Evolutionary conservation across 106 monocot genomes (phyloP), one percentile per base, ranked within the genome.

Genomic region (Dendrobium catenatum): DNA sequence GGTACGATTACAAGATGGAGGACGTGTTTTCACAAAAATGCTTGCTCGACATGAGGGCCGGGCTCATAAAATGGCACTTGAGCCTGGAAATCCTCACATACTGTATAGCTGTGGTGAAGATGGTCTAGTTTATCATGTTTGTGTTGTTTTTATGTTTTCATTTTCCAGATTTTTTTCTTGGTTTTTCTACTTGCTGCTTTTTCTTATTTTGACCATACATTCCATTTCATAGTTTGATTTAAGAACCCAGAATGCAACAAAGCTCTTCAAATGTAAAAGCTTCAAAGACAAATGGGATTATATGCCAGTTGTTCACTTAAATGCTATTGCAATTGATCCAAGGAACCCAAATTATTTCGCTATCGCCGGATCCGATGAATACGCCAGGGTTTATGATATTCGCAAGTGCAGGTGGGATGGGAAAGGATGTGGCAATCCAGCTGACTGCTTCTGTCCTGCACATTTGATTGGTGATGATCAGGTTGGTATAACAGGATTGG

Each of bases 31-130:
- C 58, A 88, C 86, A 40, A 85, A 55, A 77, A 72, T 87, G 85
- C 81, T 98, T 26, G 91, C 88, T 33, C 59, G 79, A 46, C 97
- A 98, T 83, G 87, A 86, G 42, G 91, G 87, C 26, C 70, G 85
- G 49, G 97, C 88, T 80, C 90, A 98, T 77, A 98, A 89, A 80
- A 47, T 94, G 82, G 94, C 88, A 68, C 82, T 98, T 42, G 88
- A 94, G 67, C 97, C 94, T 43, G 94, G 92, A 79, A 94, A 86
- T 72, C 88, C 94, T 78, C 78, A 91, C 72, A 82, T 91, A 83
- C 88, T 98, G 78, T 98, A 98, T 83, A 94, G 94, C 72, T 94
- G 92, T 77, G 94, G 92, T 75, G 94, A 91, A 87, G 97, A 98
- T 83, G 97, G 94, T 61, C 67, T 84, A 43, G 89, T 92, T 75